Base-by-base conservation (phyloP, 495 filamentous ascomycete species). In the Penicillium parvum region DNA sequence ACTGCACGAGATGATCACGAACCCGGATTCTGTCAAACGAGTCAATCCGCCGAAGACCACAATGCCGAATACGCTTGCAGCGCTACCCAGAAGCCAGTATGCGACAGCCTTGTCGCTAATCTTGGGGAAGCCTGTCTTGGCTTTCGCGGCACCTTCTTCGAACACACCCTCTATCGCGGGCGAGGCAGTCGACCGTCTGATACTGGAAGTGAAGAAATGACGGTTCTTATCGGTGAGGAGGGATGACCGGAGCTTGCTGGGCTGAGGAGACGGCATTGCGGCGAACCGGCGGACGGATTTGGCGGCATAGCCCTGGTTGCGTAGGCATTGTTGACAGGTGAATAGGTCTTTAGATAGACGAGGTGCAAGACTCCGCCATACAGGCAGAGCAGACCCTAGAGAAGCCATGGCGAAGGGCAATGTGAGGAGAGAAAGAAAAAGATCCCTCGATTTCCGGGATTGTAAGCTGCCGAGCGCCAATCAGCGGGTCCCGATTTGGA, bases 11-110 rank as follows among this genome's bases (percentile, higher is more conserved):
- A 5, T 10, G 5, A 17, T 16, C 35, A 60, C 71, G 44, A 81
- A 95, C 88, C 91, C 92, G 45, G 92, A 98, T 68, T 98, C 92
- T 5, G 92, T 98, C 37, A 98, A 70, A 38, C 92, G 74, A 18
- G 92, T 98, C 40, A 98, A 71, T 2, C 92, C 92, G 23, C 92
- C 92, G 60, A 95, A 95, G 7, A 98, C 78, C 14, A 97, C 94
- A 53, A 98, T 90, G 46, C 92, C 92, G 66, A 98, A 97, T 18
- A 96, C 90, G 61, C 85, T 87, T 15, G 77, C 86, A 0, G 92
- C 90, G 52, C 90, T 95, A 40, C 82, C 91, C 37, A 98, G 66
- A 12, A 98, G 75, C 89, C 89, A 98, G 71, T 91, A 96, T 36
- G 81, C 92, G 32, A 95, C 90, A 4, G 63, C 47, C 62, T 85